Evolutionary conservation across 2,329 filamentous ascomycete species (phyloP).

Genomic region (Plectosphaerella sp.): DNA sequence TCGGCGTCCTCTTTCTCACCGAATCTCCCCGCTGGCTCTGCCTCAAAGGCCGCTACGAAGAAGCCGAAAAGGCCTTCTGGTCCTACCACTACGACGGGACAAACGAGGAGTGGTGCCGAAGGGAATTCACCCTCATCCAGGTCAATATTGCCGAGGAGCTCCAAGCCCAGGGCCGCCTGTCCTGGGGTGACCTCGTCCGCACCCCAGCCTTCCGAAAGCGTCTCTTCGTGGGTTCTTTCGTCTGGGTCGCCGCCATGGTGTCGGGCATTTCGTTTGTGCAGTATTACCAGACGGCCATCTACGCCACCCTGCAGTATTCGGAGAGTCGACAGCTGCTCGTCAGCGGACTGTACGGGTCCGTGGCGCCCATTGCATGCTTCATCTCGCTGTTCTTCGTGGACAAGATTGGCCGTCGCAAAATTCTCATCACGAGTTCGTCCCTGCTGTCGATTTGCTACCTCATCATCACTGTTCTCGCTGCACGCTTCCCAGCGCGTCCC

Average conservation of each 20-base stretch:
- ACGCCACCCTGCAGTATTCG: slow-evolving; percentile 31
- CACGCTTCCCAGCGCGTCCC: slow-evolving; percentile 27
- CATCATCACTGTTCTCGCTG: slow-evolving; percentile 33
- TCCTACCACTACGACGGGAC: slow-evolving; percentile 27
- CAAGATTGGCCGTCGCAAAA: slow-evolving; percentile 27
- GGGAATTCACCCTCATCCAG: slow-evolving; percentile 28
- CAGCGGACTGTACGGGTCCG: slow-evolving; percentile 32
- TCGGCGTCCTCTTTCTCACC: slow-evolving; percentile 47
- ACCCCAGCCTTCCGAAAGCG: slow-evolving; percentile 28
- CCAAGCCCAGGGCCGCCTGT: slow-evolving; percentile 19
- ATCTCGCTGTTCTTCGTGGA: slow-evolving; percentile 33
- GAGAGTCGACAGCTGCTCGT: slow-evolving; percentile 31
- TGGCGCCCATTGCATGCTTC: slow-evolving; percentile 30
- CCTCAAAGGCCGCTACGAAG: slow-evolving; percentile 38
- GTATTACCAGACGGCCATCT: slow-evolving; percentile 36
- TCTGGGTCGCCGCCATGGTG: slow-evolving; percentile 36
- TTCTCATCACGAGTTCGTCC: slow-evolving; percentile 28
- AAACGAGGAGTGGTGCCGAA: slow-evolving; percentile 29
- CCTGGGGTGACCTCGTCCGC: slow-evolving; percentile 26
- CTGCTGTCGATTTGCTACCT: slow-evolving; percentile 29
- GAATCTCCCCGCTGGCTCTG: slow-evolving; percentile 52
- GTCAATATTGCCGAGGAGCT: slow-evolving; percentile 29
- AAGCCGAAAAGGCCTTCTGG: slow-evolving; percentile 36
- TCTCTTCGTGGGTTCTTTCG: slow-evolving; percentile 32
- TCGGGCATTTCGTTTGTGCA: slow-evolving; percentile 37